Conservation (phyloP, 805 yeast genomes). For the Candida dajiaensis region DNA sequence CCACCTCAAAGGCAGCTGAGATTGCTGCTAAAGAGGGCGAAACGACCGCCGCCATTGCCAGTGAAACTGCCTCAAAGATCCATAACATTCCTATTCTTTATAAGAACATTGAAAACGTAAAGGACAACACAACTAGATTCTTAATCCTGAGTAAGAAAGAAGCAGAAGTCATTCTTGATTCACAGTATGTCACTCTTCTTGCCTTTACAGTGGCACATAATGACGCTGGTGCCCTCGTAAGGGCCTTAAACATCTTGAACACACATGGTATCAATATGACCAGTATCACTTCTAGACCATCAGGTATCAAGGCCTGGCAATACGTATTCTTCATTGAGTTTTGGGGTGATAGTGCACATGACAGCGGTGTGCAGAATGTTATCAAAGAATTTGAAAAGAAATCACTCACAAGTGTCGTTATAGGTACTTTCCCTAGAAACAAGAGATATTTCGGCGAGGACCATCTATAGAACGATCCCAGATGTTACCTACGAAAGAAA, state of each 20-base stretch:
- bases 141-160: conserved; percentile 49
- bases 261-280: conserved; percentile 55
- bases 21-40: conserved; percentile 39
- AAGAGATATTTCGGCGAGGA: conserved; percentile 28
- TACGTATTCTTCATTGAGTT: conserved; percentile 79
- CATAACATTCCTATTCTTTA: conserved; percentile 51
- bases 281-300: conserved; percentile 75
- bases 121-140: conserved; percentile 82
- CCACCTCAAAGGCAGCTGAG: conserved; percentile 85
- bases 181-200: conserved; percentile 40
- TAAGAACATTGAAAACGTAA: conserved; percentile 61
- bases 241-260: conserved; percentile 54
- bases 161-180: conserved; percentile 3
- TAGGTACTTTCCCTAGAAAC: conserved; percentile 54
- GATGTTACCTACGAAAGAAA: neutral
- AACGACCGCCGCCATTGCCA: conserved; percentile 65
- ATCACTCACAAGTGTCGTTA: conserved; percentile 45
- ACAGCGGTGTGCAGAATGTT: conserved; percentile 28
- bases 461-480: neutral
- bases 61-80: conserved; percentile 57
- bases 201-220: conserved; percentile 62
- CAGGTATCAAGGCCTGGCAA: conserved; percentile 63
- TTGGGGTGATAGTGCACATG: conserved; percentile 34
- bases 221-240: conserved; percentile 70
- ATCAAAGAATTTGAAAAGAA: conserved; percentile 36